Base-by-base conservation (phyloP, 306 rosid species). In the Psophocarpus tetragonolobus region DNA sequence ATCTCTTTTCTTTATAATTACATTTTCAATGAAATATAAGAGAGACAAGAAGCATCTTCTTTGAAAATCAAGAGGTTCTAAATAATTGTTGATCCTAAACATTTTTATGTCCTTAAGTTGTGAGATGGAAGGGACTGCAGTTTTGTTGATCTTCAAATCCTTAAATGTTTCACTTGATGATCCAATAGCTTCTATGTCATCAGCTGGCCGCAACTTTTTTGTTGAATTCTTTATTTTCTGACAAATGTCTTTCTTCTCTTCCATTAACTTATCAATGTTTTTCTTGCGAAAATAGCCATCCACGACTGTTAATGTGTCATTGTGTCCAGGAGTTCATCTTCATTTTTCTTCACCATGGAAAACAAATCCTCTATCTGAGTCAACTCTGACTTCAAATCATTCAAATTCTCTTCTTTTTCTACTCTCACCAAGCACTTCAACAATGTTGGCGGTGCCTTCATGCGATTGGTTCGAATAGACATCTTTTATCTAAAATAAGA, bases 11-110 rank as follows among this genome's bases (percentile, higher is more conserved):
- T 45, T 76, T 11, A 84, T 56, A 51, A 84, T 72, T 13, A 74
- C 82, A 44, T 82, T 76, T 54, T 82, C 62, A 1, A 87, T 88
- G 12, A 79, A 87, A 67, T 72, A 12, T 1, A 86, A 76, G 20
- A 87, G 77, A 51, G 74, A 51, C 27, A 79, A 73, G 27, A 86
- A 76, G 77, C 86, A 82, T 4, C 32, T 13, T 54, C 24, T 54
- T 0, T 48, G 21, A n/a, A 1, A 5, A 48, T n/a, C n/a, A n/a
- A 51, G 27, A 48, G 1, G 12, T 18, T 23, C 27, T 7, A 51
- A 14, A 13, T 51, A 3, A 8, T 18, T 4, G 3, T 20, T 8
- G 2, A 20, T 27, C 27, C 20, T 20, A 3, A 20, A 20, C 5
- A 0, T 14, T 44, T 18, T 4, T 0, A 50, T 1, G n/a, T 26